Percentiles rank a stretch among this genome's conserved stretches.
These are phyloP conservation scores for Backusella westeae DNA, from an alignment of 192 early-diverging fungal species.

Conservation along the genomic window DNA sequence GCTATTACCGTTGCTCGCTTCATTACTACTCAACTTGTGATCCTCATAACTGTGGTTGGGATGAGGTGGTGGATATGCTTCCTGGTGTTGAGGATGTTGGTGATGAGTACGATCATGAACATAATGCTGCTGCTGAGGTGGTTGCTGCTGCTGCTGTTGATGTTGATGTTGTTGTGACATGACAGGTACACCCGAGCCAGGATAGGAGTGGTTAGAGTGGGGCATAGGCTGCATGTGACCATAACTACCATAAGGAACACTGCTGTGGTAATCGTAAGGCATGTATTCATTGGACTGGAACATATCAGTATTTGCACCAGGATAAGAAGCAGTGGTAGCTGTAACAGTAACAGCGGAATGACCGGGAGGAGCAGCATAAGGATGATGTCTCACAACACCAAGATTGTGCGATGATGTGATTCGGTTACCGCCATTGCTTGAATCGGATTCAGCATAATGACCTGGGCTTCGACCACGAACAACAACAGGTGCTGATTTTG, in stretches of 20 bases:
- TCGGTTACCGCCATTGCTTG: conserved; percentile 2
- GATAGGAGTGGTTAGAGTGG: conserved; percentile 6
- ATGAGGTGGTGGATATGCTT: conserved; percentile 5
- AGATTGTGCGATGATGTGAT: neutral
- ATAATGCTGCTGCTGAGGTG: conserved; percentile 3
- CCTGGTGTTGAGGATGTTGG: neutral
- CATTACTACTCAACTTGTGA: neutral
- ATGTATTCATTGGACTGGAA: conserved; percentile 16
- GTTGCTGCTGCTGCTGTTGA: neutral
- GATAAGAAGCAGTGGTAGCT: conserved; percentile 14
- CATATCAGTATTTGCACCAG: neutral
- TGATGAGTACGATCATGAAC: conserved; percentile 8
- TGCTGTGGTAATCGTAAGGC: conserved; percentile 4
- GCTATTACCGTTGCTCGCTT: neutral
- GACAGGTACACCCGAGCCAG: conserved; percentile 6
- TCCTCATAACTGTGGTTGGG: neutral
- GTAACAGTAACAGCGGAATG: conserved; percentile 12
- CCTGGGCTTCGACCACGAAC: conserved; percentile 89
- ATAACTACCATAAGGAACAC: conserved; percentile 3
- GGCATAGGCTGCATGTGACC: neutral
- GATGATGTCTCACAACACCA: neutral
- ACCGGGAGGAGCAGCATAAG: conserved; percentile 18
- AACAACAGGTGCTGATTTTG: conserved; percentile 73
- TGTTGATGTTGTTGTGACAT: conserved; percentile 12
- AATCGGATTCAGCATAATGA: conserved; percentile 69